Base-by-base conservation (phyloP, 345 rosid genomes). In the Euphorbia peplus region DNA sequence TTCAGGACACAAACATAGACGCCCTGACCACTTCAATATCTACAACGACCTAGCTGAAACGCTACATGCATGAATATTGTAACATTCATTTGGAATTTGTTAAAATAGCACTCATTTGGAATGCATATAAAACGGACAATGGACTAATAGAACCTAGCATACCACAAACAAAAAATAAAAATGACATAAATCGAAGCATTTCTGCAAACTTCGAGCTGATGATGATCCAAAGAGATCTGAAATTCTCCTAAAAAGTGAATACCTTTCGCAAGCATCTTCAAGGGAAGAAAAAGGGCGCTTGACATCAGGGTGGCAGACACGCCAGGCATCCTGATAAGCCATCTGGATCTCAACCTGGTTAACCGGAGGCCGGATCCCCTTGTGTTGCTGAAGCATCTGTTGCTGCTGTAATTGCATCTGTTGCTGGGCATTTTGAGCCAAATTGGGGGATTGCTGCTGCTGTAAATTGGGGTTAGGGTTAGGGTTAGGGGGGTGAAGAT, bases 191-290 rank as follows among this genome's bases (percentile, higher is more conserved):
- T 18, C 12, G 11, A 48, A 1, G 4, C 4, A 48, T 48, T 1
- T 7, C 44, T 13, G 28, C 3, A 67, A 54, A 52, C 44, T 6
- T 29, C 19, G 30, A 60, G 44, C 35, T 53, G 0, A 50, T 50
- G 7, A 50, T 19, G 16, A 50, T 50, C 6, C 19, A 25, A 19
- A 66, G 8, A 71, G 48, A 71, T 1, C 54, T 5, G 35, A n/a
- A 16, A 24, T 25, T 55, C 8, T 11, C 15, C 30, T 16, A 50
- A 32, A 66, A 52, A 18, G 61, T 16, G 5, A 71, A 60, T 75
- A 93, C 98, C 98, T 93, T 80, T 91, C 96, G 73, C 97, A 93
- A 54, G 95, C 98, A 63, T 91, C 96, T 60, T 91, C 96, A 21
- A 93, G 90, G 10, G 96, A 88, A 30, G 89, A 57, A 74, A 93